Evolutionary conservation across 768 basidiomycete species (phyloP).

Genomic region (Gautieria morchelliformis): DNA sequence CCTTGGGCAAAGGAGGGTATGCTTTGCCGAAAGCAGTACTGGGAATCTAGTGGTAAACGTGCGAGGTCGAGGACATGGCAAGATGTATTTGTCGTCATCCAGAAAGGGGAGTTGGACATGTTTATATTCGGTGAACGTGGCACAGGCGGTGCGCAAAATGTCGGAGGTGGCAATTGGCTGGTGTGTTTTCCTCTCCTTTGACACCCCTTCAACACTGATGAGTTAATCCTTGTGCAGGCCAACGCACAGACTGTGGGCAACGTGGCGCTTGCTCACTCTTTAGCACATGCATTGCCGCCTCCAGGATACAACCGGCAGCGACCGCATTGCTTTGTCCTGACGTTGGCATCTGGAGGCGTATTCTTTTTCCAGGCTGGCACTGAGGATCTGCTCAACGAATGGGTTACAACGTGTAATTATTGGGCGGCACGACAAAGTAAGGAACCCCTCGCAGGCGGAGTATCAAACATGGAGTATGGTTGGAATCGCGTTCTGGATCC

Average conservation of each 20-base stretch:
- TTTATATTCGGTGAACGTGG: constrained; percentile 83
- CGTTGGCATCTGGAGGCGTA: constrained; percentile 79
- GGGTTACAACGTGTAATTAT: constrained; percentile 99
- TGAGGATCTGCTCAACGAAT: constrained; percentile 96
- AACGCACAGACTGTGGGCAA: constrained; percentile 83
- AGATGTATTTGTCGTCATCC: constrained; percentile 93
- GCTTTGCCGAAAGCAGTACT: constrained; percentile 90
- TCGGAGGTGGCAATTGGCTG: constrained; percentile 94
- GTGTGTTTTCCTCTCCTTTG: constrained; percentile 42
- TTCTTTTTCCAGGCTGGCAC: constrained; percentile 99
- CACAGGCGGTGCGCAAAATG: constrained; percentile 44
- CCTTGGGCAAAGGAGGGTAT: constrained; percentile 99
- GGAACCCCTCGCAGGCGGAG: constrained; percentile 90
- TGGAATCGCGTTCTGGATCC: constrained; percentile 76
- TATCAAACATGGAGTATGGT: constrained; percentile 99
- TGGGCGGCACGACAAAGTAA: constrained; percentile 96
- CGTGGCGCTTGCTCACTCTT: constrained; percentile 75
- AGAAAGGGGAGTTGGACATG: constrained; percentile 91
- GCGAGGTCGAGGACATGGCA: constrained; percentile 88
- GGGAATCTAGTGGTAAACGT: constrained; percentile 75
- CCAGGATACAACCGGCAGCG: constrained; percentile 88
- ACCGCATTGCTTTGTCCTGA: constrained; percentile 92
- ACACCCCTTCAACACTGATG: constrained; percentile 8
- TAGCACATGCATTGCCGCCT: constrained; percentile 79
- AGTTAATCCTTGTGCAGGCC: constrained; percentile 35